Evolutionary conservation across 2,329 filamentous ascomycete species (phyloP).

Genomic region (Penicillium brasilianum): DNA sequence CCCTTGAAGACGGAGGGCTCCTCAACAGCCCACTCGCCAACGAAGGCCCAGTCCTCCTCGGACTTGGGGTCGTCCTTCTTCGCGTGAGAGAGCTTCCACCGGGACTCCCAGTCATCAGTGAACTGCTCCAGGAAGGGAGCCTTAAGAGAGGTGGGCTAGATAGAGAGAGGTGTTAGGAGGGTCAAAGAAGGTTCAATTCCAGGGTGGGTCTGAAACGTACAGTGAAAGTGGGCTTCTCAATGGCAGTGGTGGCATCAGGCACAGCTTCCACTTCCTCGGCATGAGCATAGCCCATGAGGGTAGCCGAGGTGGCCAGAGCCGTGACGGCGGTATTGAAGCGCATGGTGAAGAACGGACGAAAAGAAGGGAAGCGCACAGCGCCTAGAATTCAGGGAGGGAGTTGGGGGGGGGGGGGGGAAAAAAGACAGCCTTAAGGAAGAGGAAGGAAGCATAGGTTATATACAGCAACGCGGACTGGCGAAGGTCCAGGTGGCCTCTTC

Average conservation of each 20-base stretch:
- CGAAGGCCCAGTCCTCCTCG: slow-evolving; percentile 93
- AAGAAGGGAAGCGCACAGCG: slow-evolving; percentile 29
- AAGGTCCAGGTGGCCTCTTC: slow-evolving; percentile 53
- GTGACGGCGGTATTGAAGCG: slow-evolving; percentile 81
- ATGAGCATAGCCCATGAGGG: slow-evolving; percentile 68
- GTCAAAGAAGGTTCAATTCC: slow-evolving; percentile 5
- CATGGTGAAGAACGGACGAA: slow-evolving; percentile 62
- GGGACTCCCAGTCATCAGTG: slow-evolving; percentile 89
- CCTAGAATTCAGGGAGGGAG: slow-evolving; percentile 17
- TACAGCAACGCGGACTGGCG: slow-evolving; percentile 28
- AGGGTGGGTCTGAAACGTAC: slow-evolving; percentile 60
- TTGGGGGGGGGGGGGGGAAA: slow-evolving; percentile 23
- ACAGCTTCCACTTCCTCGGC: slow-evolving; percentile 70
- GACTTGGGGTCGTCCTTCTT: slow-evolving; percentile 90
- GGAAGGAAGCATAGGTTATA: slow-evolving; percentile 37
- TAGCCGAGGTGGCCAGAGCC: slow-evolving; percentile 71
- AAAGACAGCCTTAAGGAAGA: slow-evolving; percentile 22
- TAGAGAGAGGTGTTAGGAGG: slow-evolving; percentile 3
- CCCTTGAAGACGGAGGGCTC: slow-evolving; percentile 90
- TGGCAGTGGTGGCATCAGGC: slow-evolving; percentile 58
- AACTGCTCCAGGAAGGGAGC: slow-evolving; percentile 98
- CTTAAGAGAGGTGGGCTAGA: slow-evolving; percentile 82
- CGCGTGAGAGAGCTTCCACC: slow-evolving; percentile 94
- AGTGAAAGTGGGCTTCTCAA: slow-evolving; percentile 81
- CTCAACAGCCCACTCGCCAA: slow-evolving; percentile 96